Evolutionary conservation across 2,329 filamentous ascomycete genomes (phyloP).

Genomic region (Phialophora tarda): DNA sequence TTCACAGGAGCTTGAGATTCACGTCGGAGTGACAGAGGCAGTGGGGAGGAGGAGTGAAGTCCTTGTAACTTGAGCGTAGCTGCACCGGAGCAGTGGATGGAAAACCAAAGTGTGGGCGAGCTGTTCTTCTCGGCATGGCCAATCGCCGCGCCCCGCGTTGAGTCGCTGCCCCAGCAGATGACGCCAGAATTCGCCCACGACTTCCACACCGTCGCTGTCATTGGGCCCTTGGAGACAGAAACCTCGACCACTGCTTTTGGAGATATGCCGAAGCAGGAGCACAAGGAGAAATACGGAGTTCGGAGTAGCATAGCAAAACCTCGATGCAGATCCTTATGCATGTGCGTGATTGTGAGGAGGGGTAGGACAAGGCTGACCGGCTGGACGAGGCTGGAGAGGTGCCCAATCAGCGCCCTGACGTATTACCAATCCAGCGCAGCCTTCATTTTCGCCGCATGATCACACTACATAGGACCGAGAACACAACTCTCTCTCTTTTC

Average conservation of each 20-base stretch:
- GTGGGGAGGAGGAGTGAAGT: background rate
- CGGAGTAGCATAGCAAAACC: background rate
- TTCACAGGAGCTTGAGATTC: background rate
- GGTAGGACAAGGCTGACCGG: conserved; percentile 7
- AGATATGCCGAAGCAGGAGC: conserved; percentile 3
- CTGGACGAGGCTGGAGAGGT: too few species aligned
- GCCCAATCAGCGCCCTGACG: conserved; percentile 5
- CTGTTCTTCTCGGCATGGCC: conserved; percentile 2
- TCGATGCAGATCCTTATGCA: background rate
- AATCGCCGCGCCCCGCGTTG: conserved; percentile 3
- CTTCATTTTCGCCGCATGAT: background rate
- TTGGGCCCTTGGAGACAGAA: background rate
- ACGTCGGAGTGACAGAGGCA: background rate
- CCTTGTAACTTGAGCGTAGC: background rate
- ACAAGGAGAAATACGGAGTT: background rate
- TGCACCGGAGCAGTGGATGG: conserved; percentile 11
- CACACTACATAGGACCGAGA: background rate
- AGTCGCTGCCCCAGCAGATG: conserved; percentile 7
- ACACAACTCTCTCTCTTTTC: background rate
- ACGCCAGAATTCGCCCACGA: conserved; percentile 10
- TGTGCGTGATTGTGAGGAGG: background rate
- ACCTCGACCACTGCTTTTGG: background rate
- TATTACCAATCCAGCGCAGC: conserved; percentile 6
- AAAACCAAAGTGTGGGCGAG: conserved; percentile 13
- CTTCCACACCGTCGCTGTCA: background rate